Evolutionary conservation across 192 early-diverging fungal species (phyloP).

Genomic region (Neocallimastix lanati): DNA sequence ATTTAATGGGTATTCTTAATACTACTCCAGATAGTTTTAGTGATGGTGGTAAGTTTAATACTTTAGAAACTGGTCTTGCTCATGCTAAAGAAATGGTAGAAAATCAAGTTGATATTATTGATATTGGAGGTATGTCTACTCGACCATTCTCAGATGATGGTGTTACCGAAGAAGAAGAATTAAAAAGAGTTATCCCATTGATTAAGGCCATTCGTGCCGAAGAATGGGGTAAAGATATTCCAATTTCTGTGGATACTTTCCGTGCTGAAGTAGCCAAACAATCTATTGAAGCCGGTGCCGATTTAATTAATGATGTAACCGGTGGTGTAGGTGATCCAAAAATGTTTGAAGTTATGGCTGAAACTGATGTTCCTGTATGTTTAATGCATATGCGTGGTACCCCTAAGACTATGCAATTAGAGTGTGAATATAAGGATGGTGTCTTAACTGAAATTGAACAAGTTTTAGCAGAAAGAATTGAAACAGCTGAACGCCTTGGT

Average conservation of each 20-base stretch:
- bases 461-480: constrained; percentile 18
- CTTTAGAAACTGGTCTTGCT: constrained; percentile 40
- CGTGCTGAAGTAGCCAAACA: constrained; percentile 63
- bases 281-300: constrained; percentile 77
- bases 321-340: constrained; percentile 60
- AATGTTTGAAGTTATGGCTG: constrained; percentile 66
- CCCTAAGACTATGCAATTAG: constrained; percentile 63
- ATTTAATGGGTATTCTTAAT: constrained; percentile 92
- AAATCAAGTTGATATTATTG: constrained; percentile 76
- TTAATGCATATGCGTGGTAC: constrained; percentile 98
- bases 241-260: constrained; percentile 90
- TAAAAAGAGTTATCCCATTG: constrained; percentile 68
- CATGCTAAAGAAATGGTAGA: constrained; percentile 46
- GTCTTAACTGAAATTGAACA: constrained; percentile 46
- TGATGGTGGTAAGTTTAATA: constrained; percentile 64
- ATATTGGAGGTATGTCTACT: constrained; percentile 91
- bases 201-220: constrained; percentile 50
- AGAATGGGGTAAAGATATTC: constrained; percentile 25
- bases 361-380: constrained; percentile 61
- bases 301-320: constrained; percentile 87
- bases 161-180: constrained; percentile 47
- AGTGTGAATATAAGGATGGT: constrained; percentile 54
- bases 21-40: constrained; percentile 92
- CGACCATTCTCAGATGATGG: constrained; percentile 64
- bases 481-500: constrained; percentile 55